These are phyloP conservation scores for Leptographium procerum DNA, from an alignment of 2,329 filamentous ascomycete species.

Conservation along the genomic window DNA sequence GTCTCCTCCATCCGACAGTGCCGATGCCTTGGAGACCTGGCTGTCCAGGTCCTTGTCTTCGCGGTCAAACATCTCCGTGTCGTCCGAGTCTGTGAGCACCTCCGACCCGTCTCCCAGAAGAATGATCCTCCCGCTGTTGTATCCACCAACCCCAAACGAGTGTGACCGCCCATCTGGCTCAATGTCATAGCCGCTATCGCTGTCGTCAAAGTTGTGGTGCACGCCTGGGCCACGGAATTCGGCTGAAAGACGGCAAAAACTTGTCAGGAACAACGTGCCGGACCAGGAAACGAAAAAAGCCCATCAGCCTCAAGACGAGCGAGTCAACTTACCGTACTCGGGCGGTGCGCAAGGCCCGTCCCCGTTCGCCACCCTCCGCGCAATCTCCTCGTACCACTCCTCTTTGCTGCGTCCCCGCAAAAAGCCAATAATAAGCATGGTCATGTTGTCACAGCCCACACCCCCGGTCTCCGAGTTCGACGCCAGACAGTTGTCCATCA, in stretches of 20 bases:
- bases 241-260: conserved; percentile 38
- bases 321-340: conserved; percentile 79
- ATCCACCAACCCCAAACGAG: conserved; percentile 56
- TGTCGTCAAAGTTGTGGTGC: conserved; percentile 74
- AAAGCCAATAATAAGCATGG: conserved; percentile 83
- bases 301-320: conserved; percentile 22
- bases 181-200: conserved; percentile 64
- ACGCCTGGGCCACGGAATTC: conserved; percentile 76
- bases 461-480: conserved; percentile 97
- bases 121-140: conserved; percentile 77
- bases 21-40: conserved; percentile 60
- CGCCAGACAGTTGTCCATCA: conserved; percentile 99
- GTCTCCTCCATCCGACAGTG: conserved; percentile 7
- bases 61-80: conserved; percentile 90
- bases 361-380: conserved; percentile 85
- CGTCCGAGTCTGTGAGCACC: conserved; percentile 76
- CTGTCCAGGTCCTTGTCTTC: conserved; percentile 79
- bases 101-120: conserved; percentile 92
- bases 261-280: conserved; percentile 8
- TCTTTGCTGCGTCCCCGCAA: conserved; percentile 88
- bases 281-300: not conserved
- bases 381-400: conserved; percentile 96
- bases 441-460: conserved; percentile 99
- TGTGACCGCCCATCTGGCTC: conserved; percentile 55
- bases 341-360: conserved; percentile 97